A percentile compares a stretch with the other conserved stretches of the same genome.
Evolutionary conservation across 306 rosid species (phyloP).

Genomic region (Sicyos edulis): DNA sequence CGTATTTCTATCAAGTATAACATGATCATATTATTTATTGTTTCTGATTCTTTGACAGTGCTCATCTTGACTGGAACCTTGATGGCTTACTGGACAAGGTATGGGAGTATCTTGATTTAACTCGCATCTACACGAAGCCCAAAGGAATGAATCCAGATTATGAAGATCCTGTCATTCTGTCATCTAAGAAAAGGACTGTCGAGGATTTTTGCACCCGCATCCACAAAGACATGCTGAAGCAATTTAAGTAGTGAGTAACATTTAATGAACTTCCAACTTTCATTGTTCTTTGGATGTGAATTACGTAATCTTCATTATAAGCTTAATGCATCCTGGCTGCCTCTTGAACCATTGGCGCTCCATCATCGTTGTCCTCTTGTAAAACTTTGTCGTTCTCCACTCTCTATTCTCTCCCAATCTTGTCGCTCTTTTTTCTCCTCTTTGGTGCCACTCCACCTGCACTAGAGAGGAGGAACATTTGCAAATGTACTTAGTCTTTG

Average conservation of each 20-base stretch:
- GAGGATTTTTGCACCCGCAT: slow-evolving; percentile 89
- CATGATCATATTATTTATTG: slow-evolving; percentile 17
- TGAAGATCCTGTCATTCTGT: slow-evolving; percentile 95
- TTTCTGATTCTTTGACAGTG: slow-evolving; percentile 48
- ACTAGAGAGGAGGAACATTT: too few relatives aligned
- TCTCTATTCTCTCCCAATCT: too few relatives aligned
- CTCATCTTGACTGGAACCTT: slow-evolving; percentile 98
- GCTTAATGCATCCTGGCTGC: too few relatives aligned
- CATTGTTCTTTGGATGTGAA: too few relatives aligned
- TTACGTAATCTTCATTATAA: too few relatives aligned
- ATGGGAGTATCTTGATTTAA: slow-evolving; percentile 86
- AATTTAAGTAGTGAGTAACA: slow-evolving; percentile 77
- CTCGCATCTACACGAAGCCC: slow-evolving; percentile 94
- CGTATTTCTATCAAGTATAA: too few relatives aligned
- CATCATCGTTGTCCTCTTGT: too few relatives aligned
- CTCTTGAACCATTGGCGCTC: too few relatives aligned
- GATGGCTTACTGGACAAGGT: slow-evolving; percentile 91
- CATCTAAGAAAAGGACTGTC: slow-evolving; percentile 76
- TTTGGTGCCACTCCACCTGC: too few relatives aligned
- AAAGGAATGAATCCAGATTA: slow-evolving; percentile 99
- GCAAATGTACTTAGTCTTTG: too few relatives aligned
- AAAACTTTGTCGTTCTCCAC: too few relatives aligned
- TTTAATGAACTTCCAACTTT: neutral
- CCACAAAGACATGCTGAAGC: slow-evolving; percentile 92
- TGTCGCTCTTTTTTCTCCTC: too few relatives aligned